A percentile compares a stretch with the other conserved stretches of the same genome.
These are phyloP conservation scores for Psilocybe cubensis DNA, from an alignment of 768 basidiomycete species.

Conservation along the genomic window DNA sequence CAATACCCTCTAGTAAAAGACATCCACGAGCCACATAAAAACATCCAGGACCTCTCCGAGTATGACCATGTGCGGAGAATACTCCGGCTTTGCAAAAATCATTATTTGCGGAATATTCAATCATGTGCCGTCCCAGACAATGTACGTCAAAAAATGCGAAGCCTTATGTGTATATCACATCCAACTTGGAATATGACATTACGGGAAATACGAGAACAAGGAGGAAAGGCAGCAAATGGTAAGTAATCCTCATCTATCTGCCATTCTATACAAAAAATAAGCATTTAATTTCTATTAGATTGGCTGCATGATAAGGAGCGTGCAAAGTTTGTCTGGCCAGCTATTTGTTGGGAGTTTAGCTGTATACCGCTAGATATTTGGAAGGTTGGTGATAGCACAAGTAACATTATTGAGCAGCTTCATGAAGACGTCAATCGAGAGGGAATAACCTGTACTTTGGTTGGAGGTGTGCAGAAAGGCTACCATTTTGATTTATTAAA, in stretches of 20 bases:
- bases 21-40: conserved; percentile 23
- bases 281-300: conserved; percentile 14
- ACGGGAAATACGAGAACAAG: conserved; percentile 9
- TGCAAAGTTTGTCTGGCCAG: conserved; percentile 28
- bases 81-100: conserved; percentile 23
- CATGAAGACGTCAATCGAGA: conserved; percentile 31
- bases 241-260: background rate
- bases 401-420: conserved; percentile 28
- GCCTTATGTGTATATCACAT: conserved; percentile 26
- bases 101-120: conserved; percentile 26
- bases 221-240: conserved; percentile 26
- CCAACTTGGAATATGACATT: conserved; percentile 23
- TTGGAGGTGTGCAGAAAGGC: conserved; percentile 10
- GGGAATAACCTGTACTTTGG: conserved; percentile 18
- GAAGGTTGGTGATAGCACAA: conserved; percentile 24
- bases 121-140: conserved; percentile 11
- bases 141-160: conserved; percentile 24
- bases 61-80: conserved; percentile 29
- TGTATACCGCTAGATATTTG: conserved; percentile 27
- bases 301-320: conserved; percentile 28
- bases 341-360: conserved; percentile 32
- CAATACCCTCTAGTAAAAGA: conserved; percentile 18
- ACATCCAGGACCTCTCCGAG: conserved; percentile 15
- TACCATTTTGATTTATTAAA: conserved; percentile 9
- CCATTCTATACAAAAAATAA: background rate